Evolutionary conservation across 148 eudicot species (phyloP).

Genomic region (Amaranthus hypochondriacus): DNA sequence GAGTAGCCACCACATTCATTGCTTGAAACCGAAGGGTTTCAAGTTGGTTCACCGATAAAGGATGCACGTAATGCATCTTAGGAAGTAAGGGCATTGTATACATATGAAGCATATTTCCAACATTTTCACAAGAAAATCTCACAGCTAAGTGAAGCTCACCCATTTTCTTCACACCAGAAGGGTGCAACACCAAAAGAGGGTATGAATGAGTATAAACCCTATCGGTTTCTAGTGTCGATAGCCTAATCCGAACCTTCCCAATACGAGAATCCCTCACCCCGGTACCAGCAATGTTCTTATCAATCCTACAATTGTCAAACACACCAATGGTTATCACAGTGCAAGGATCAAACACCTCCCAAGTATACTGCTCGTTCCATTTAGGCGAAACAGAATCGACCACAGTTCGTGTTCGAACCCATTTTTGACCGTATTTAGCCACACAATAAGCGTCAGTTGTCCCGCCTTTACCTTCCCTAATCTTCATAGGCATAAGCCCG

Average conservation of each 20-base stretch:
- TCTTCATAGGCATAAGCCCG: slow-evolving; percentile 75
- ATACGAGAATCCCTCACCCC: slow-evolving; percentile 58
- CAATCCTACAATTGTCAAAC: slow-evolving; percentile 70
- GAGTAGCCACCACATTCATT: slow-evolving; percentile 53
- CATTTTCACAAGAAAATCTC: slow-evolving; percentile 63
- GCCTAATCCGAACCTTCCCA: slow-evolving; percentile 81
- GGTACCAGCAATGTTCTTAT: slow-evolving; percentile 32
- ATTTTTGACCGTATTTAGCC: slow-evolving; percentile 90
- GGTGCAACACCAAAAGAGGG: slow-evolving; percentile 70
- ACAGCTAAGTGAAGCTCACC: slow-evolving; percentile 94
- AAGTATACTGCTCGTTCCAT: slow-evolving; percentile 98
- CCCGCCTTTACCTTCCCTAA: slow-evolving; percentile 70
- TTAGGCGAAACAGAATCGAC: slow-evolving; percentile 71
- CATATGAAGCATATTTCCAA: slow-evolving; percentile 72
- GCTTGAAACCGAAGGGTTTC: slow-evolving; percentile 84
- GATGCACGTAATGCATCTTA: slow-evolving; percentile 78
- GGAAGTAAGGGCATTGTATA: slow-evolving; percentile 72
- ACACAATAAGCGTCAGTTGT: slow-evolving; percentile 84
- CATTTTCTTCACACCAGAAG: slow-evolving; percentile 92
- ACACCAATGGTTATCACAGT: slow-evolving; percentile 88
- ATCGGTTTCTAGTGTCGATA: slow-evolving; percentile 76
- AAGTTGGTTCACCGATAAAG: slow-evolving; percentile 69
- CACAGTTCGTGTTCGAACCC: slow-evolving; percentile 83
- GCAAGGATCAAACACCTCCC: slow-evolving; percentile 98
- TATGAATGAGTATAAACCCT: slow-evolving; percentile 86